Conservation (phyloP, 2,329 filamentous ascomycete species). For the Trichoderma asperellum region DNA sequence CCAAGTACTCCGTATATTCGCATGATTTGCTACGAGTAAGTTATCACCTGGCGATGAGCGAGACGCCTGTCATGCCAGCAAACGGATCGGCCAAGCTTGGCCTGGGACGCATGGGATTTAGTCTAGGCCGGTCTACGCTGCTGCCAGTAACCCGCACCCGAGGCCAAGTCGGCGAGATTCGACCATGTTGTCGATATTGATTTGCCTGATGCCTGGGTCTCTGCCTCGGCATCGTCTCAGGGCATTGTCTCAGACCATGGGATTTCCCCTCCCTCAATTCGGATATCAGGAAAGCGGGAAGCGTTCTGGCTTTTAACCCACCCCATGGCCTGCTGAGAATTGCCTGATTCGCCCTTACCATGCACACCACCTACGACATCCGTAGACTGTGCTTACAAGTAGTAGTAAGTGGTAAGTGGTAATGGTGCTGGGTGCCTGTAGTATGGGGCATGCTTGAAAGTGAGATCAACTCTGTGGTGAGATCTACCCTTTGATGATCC, state of each 20-base stretch:
- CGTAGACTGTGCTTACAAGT: neutral
- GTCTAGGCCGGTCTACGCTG: neutral
- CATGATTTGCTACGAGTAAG: neutral
- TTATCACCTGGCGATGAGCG: neutral
- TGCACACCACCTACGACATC: neutral
- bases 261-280: neutral
- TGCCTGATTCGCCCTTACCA: slow-evolving; percentile 1
- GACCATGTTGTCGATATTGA: neutral
- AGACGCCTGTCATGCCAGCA: neutral
- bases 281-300: neutral
- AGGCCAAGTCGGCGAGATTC: neutral
- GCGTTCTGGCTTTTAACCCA: slow-evolving; percentile 21
- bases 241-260: neutral
- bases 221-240: slow-evolving; percentile 2
- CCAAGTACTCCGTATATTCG: neutral
- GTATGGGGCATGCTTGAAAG: neutral
- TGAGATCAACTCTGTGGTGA: neutral
- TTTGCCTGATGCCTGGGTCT: neutral
- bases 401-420: neutral
- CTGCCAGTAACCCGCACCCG: neutral
- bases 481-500: neutral
- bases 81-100: neutral
- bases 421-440: neutral
- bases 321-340: neutral
- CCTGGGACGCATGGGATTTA: neutral